phyloP scores from a whole-genome alignment of 1,284 basidiomycete species.

The Cryptococcus depauperatus region DNA sequence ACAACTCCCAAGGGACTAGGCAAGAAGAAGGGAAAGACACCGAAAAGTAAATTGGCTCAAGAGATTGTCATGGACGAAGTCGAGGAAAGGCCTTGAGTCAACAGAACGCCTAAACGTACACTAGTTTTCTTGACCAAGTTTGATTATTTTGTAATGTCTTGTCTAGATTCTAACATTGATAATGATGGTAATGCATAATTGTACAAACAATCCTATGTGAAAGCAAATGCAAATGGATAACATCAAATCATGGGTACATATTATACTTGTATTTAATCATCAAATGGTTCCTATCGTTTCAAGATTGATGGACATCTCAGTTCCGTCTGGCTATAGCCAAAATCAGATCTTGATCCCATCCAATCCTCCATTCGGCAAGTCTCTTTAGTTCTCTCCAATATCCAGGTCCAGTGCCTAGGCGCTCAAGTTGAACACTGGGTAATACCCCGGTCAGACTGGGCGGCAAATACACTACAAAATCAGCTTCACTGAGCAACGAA shows the following conservation, averaged over 20 bases:
- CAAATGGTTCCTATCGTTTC: too few relatives aligned
- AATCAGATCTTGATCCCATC: slow-evolving; percentile 46
- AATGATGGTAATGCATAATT: slow-evolving; percentile 6
- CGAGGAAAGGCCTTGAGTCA: slow-evolving; percentile 21
- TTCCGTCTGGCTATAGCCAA: slow-evolving; percentile 41
- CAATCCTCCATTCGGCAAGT: slow-evolving; percentile 54
- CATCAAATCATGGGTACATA: not conserved
- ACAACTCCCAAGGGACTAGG: slow-evolving; percentile 2
- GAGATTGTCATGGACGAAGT: slow-evolving; percentile 30
- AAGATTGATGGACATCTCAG: too few relatives aligned
- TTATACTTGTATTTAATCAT: too few relatives aligned
- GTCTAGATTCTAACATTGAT: not conserved
- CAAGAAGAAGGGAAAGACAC: slow-evolving; percentile 11
- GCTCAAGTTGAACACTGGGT: not conserved
- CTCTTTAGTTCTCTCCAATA: slow-evolving; percentile 77
- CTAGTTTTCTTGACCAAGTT: too few relatives aligned
- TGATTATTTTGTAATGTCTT: slow-evolving; percentile 11
- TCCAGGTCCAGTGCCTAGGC: too few relatives aligned
- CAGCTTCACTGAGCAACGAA: slow-evolving; percentile 70
- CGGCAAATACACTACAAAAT: slow-evolving; percentile 72
- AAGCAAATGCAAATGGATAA: not conserved
- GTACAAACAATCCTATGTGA: slow-evolving; percentile 5
- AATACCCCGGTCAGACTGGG: slow-evolving; percentile 38
- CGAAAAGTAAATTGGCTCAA: slow-evolving; percentile 39
- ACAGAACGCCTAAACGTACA: too few relatives aligned